Evolutionary conservation across 1,284 basidiomycete species (phyloP).

Genomic region (Xerocomus minutiporus): DNA sequence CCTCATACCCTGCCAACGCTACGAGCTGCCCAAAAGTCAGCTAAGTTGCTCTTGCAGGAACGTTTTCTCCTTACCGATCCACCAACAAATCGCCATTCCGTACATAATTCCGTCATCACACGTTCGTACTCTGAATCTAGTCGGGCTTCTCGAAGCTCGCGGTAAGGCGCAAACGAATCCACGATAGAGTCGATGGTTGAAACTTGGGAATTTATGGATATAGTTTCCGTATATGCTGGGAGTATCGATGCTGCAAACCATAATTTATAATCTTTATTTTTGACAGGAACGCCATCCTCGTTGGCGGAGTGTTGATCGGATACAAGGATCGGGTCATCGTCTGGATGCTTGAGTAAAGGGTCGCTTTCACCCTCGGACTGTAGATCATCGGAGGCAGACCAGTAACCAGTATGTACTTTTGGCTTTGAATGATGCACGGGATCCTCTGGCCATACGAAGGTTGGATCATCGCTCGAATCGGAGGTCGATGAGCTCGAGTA

Average conservation of each 20-base stretch:
- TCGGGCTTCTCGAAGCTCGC: constrained; percentile 43
- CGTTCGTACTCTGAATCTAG: constrained; percentile 47
- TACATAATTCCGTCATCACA: constrained; percentile 34
- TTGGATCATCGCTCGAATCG: constrained; percentile 6
- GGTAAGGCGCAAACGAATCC: constrained; percentile 51
- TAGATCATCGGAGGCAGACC: constrained; percentile 23
- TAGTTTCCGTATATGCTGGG: constrained; percentile 39
- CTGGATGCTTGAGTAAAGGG: constrained; percentile 11
- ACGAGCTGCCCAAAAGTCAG: constrained; percentile 37
- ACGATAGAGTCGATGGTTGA: constrained; percentile 40
- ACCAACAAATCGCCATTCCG: constrained; percentile 52
- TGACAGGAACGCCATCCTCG: constrained; percentile 4
- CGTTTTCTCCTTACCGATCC: constrained; percentile 29
- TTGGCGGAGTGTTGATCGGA: constrained; percentile 8
- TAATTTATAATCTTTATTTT: not conserved
- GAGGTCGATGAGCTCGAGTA: constrained; percentile 11
- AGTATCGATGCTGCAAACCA: constrained; percentile 31
- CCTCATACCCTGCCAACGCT: constrained; percentile 47
- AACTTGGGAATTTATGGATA: constrained; percentile 28
- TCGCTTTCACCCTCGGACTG: constrained; percentile 20
- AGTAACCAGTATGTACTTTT: constrained; percentile 24
- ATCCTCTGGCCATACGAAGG: constrained; percentile 14
- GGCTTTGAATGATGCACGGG: constrained; percentile 2
- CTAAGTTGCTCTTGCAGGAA: not conserved
- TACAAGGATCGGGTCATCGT: constrained; percentile 1